phyloP scores from a whole-genome alignment of 148 eudicot species.

The Talinum fruticosum region DNA sequence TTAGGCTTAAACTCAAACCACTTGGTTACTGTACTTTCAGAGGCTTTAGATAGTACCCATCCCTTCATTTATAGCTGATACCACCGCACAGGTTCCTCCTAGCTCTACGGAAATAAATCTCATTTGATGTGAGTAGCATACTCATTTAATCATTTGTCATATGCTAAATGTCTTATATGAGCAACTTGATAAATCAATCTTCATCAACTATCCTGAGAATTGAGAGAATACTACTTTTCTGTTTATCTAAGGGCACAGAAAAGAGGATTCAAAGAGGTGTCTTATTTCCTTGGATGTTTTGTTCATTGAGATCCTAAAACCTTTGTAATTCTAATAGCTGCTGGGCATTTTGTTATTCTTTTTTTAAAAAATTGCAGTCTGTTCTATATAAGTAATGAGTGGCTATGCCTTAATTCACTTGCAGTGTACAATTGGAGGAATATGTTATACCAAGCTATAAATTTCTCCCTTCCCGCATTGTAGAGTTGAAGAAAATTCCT shows the following conservation, averaged over 20 bases:
- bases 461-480: slow-evolving; percentile 52
- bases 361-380: neutral
- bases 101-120: neutral
- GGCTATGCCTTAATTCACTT: slow-evolving; percentile 16
- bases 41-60: neutral
- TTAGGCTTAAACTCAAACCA: neutral
- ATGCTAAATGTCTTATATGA: neutral
- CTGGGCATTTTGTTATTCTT: neutral
- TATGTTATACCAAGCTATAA: slow-evolving; percentile 64
- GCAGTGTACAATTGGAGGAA: slow-evolving; percentile 57
- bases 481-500: slow-evolving; percentile 81
- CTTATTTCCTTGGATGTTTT: no score
- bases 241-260: no score
- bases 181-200: neutral
- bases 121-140: neutral
- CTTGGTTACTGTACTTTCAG: neutral
- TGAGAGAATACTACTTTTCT: no score
- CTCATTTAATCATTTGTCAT: neutral
- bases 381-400: neutral
- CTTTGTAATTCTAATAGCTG: neutral
- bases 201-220: no score
- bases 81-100: neutral
- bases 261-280: no score
- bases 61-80: neutral
- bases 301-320: neutral